A percentile compares a stretch with the other conserved stretches of the same genome.
phyloP scores from a whole-genome alignment of 306 rosid species.

The Vigna nakashimae region DNA sequence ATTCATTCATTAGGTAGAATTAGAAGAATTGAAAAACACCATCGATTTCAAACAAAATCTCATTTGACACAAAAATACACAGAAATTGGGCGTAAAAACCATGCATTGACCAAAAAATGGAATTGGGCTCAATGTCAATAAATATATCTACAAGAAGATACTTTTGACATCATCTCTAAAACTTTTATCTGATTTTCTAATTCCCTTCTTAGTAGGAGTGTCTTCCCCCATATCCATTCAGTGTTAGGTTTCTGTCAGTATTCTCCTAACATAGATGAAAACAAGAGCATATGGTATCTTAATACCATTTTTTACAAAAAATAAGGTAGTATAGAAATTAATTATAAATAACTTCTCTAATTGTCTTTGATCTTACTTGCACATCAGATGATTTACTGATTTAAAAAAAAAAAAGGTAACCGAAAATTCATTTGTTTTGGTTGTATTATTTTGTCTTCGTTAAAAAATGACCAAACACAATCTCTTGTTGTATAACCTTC shows the following conservation, averaged over 20 bases:
- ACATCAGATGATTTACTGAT: background rate
- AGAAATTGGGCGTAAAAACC: background rate
- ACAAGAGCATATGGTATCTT: background rate
- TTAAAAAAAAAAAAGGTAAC: conserved; percentile 1
- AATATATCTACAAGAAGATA: background rate
- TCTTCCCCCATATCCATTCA: background rate
- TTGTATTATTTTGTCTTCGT: background rate
- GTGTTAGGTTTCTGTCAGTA: background rate
- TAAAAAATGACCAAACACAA: background rate
- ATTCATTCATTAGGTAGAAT: conserved; percentile 1
- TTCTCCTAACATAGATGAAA: background rate
- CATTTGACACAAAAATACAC: background rate
- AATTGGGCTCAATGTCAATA: background rate
- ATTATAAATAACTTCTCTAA: background rate
- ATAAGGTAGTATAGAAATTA: conserved; percentile 1
- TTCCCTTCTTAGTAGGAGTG: background rate
- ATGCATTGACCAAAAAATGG: background rate
- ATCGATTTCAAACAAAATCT: conserved; percentile 5
- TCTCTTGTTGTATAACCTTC: conserved; percentile 6
- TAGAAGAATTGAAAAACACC: conserved; percentile 1
- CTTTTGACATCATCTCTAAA: background rate
- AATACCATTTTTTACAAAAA: background rate
- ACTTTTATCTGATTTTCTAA: background rate
- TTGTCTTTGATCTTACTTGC: conserved; percentile 22
- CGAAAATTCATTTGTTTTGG: conserved; percentile 9